These are phyloP conservation scores for Aureobasidium subglaciale DNA, from an alignment of 2,329 filamentous ascomycete species.

Conservation along the genomic window DNA sequence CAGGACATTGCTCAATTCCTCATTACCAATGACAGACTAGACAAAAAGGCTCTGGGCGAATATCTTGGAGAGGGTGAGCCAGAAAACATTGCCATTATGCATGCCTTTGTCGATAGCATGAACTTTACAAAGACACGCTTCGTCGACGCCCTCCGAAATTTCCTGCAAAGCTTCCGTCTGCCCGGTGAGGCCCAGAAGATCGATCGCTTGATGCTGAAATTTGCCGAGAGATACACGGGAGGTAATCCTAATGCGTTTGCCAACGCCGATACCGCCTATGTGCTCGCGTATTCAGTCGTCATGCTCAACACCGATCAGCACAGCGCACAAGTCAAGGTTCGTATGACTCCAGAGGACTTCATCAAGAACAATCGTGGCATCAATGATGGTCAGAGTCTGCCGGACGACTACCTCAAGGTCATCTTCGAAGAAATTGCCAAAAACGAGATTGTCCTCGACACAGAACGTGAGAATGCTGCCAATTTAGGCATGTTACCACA, in stretches of 20 bases:
- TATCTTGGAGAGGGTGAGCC: constrained; percentile 90
- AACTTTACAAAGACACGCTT: constrained; percentile 88
- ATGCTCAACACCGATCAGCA: constrained; percentile 94
- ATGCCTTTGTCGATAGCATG: constrained; percentile 93
- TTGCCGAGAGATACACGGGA: constrained; percentile 89
- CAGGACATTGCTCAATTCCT: constrained; percentile 81
- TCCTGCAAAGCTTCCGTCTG: constrained; percentile 88
- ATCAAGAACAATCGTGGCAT: constrained; percentile 99
- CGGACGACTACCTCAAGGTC: constrained; percentile 78
- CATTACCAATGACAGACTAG: constrained; percentile 70
- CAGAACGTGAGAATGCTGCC: constrained; percentile 82
- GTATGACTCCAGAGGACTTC: constrained; percentile 96
- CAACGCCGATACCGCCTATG: constrained; percentile 95
- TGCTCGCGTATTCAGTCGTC: constrained; percentile 93
- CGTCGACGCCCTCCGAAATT: constrained; percentile 83
- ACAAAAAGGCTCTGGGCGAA: constrained; percentile 90
- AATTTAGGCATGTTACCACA: constrained; percentile 61
- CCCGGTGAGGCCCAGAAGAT: constrained; percentile 98
- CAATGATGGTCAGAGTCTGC: constrained; percentile 90
- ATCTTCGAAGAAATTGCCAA: constrained; percentile 89
- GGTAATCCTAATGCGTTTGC: constrained; percentile 97
- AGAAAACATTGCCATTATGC: constrained; percentile 94
- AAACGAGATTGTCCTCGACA: constrained; percentile 92
- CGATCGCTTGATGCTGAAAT: constrained; percentile 98
- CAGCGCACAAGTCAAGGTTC: constrained; percentile 74